A percentile compares a stretch with the other conserved stretches of the same genome.
These are phyloP conservation scores for Neurospora sp. DNA, from an alignment of 495 filamentous ascomycete species.

Conservation along the genomic window DNA sequence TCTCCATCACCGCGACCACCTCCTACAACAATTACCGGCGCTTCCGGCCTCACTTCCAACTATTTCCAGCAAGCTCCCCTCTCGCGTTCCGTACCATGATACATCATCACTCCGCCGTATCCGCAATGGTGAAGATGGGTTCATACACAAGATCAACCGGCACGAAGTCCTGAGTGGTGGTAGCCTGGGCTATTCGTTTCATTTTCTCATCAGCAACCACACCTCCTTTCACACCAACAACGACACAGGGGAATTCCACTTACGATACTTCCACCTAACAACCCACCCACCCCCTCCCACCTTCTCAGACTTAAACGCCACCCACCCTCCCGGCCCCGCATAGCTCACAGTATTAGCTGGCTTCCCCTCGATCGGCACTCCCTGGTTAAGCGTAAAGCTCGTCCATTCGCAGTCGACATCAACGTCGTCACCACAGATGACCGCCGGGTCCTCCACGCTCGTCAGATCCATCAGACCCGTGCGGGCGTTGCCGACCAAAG, in stretches of 20 bases:
- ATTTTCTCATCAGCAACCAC: neutral
- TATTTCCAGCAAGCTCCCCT: neutral
- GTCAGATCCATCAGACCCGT: conserved; percentile 15
- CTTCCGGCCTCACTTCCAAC: neutral
- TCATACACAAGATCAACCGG: neutral
- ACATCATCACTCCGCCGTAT: neutral
- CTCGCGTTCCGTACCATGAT: neutral
- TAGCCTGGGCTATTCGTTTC: neutral
- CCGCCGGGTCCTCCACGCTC: conserved; percentile 24
- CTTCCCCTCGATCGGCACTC: conserved; percentile 17
- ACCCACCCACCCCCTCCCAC: conserved; percentile 17
- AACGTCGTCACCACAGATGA: neutral
- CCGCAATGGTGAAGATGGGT: neutral
- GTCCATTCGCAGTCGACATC: neutral
- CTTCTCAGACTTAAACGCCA: conserved; percentile 3
- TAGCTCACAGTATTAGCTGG: conserved; percentile 23
- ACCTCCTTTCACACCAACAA: neutral
- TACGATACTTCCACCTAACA: conserved; percentile 26
- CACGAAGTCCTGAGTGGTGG: neutral
- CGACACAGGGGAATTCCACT: conserved; percentile 8
- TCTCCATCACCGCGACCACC: neutral
- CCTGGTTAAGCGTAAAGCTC: conserved; percentile 26
- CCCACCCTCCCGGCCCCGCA: conserved; percentile 16
- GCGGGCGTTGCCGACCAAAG: neutral
- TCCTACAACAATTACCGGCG: neutral